Conservation (phyloP, 495 filamentous ascomycete species). For the Cercophora newfieldiana region DNA sequence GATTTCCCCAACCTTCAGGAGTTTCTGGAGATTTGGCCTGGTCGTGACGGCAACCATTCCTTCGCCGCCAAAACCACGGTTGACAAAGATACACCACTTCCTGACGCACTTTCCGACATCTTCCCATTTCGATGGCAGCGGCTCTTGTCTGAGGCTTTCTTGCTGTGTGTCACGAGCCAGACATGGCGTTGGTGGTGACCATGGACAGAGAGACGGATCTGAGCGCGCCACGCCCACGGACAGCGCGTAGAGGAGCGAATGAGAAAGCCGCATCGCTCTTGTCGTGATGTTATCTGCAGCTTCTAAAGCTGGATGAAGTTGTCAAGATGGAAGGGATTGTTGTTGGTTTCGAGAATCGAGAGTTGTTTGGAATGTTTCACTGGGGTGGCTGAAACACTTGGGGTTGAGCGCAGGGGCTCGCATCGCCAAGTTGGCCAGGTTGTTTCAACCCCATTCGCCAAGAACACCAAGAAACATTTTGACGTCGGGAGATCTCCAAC, state of each 20-base stretch:
- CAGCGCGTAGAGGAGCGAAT: neutral
- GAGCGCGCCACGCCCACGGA: neutral
- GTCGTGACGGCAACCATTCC: slow-evolving; percentile 34
- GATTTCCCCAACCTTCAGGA: slow-evolving; percentile 14
- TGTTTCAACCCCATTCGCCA: neutral
- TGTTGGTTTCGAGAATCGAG: neutral
- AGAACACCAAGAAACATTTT: neutral
- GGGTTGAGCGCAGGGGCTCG: slow-evolving; percentile 2
- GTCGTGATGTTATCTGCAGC: neutral
- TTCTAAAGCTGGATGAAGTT: neutral
- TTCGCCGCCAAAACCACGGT: slow-evolving; percentile 26
- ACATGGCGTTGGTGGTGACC: neutral
- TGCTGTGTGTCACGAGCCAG: neutral
- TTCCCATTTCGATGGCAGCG: slow-evolving; percentile 11
- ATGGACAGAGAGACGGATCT: neutral
- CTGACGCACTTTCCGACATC: slow-evolving; percentile 20
- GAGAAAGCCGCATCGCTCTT: neutral
- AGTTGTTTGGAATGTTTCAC: slow-evolving; percentile 7
- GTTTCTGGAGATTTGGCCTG: slow-evolving; percentile 15
- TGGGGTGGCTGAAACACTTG: slow-evolving; percentile 10
- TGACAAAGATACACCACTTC: slow-evolving; percentile 32
- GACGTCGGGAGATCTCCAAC: neutral
- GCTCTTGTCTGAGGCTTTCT: neutral
- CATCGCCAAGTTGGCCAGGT: neutral
- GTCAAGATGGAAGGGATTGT: neutral